Conservation (phyloP, 352 stramenopile genomes). For the Phytophthora nicotianae region DNA sequence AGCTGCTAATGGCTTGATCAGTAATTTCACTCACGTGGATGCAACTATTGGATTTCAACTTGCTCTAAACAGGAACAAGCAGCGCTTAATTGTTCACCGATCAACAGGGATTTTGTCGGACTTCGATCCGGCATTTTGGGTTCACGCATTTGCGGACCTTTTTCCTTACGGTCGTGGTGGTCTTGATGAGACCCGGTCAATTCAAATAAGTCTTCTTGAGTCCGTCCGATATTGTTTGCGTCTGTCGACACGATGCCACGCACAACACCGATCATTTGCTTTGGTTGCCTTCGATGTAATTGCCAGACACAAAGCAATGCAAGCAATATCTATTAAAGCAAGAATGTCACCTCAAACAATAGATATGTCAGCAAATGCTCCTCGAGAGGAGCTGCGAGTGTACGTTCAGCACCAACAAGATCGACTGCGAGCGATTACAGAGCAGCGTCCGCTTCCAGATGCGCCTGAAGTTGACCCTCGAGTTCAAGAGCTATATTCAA, state of each 20-base stretch:
- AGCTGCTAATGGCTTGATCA: conserved; percentile 1
- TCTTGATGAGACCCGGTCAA: conserved; percentile 15
- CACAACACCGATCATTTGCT: neutral
- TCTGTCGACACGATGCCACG: neutral
- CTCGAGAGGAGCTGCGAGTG: neutral
- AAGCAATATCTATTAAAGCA: conserved; percentile 9
- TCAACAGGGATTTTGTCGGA: conserved; percentile 26
- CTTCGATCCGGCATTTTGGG: conserved; percentile 29
- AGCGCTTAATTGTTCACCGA: conserved; percentile 10
- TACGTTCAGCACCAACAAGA: conserved; percentile 1
- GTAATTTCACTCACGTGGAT: conserved; percentile 1
- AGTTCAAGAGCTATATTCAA: neutral
- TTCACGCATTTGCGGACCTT: neutral
- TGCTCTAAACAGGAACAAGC: conserved; percentile 4
- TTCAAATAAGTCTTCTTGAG: conserved; percentile 11
- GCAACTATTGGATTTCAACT: neutral
- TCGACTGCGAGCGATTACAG: neutral
- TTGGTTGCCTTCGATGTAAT: conserved; percentile 15
- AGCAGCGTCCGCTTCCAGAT: neutral
- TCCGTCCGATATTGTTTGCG: conserved; percentile 13
- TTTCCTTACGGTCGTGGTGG: conserved; percentile 30
- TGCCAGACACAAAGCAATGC: neutral
- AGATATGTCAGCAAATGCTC: neutral
- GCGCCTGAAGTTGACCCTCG: neutral
- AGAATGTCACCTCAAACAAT: neutral